Evolutionary conservation across 2,329 filamentous ascomycete species (phyloP), one percentile per base, ranked within the genome.

Genomic region (Colletotrichum tanaceti): DNA sequence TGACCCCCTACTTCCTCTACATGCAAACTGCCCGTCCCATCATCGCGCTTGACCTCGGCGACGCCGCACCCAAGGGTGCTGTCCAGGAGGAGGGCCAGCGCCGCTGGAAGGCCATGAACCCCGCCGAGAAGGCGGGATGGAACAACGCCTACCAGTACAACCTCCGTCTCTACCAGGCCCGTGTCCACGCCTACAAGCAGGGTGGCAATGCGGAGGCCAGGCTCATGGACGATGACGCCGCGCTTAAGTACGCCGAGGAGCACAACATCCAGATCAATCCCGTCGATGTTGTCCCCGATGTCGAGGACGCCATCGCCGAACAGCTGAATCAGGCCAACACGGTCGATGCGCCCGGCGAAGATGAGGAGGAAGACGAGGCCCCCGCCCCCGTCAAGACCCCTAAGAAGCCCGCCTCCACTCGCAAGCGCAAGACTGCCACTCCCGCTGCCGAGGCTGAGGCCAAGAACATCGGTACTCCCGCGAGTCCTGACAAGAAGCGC

Each of bases 1-100:
- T 98, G 76, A 98, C 95, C 6, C 94, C 95, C 2, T 98, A 97
- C 84, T 97, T 98, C 85, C 84, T 98, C 70, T 98, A 94, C 84
- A 93, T 97, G 86, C 92, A 97, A 79, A 91, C 92, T 72, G 93
- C 93, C 72, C 92, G 96, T 58, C 87, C 90, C 59, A 91, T 93
- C 77, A 96, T 98, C 73, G 91, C 92, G 65, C 86, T 85, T 41
- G 93, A 97, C 74, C 86, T 97, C 13, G 92, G 91, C 24, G 78
- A 88, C n/a, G 86, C 89, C 68, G 89, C 90, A 9, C 91, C 91
- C 78, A 94, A 95, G 78, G 93, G 93, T 76, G 93, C 94, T 66
- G 92, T 98, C 57, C 91, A 94, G 77, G 89, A 93, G 69, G 94
- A 97, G 80, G 93, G 94, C 47, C 94, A 93, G 76, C 89, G 90